Evolutionary conservation across 192 early-diverging fungal species (phyloP).

Genomic region (Coemansia umbellata): DNA sequence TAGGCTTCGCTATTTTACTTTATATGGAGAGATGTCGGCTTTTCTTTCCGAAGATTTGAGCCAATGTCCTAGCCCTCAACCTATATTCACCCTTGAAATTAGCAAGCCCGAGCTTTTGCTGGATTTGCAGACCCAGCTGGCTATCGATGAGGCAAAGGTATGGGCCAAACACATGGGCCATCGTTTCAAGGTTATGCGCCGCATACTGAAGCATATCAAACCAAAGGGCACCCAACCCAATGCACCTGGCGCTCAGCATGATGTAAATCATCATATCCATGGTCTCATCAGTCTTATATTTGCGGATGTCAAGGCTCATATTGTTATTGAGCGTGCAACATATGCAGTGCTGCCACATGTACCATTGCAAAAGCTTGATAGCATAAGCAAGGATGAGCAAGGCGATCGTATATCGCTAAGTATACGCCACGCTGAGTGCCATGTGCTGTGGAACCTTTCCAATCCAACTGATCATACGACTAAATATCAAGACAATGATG

Average conservation of each 20-base stretch:
- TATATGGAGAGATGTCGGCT: slow-evolving; percentile 49
- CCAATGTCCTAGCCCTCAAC: slow-evolving; percentile 37
- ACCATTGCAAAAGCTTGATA: background rate
- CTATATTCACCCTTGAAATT: slow-evolving; percentile 29
- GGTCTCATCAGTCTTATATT: slow-evolving; percentile 36
- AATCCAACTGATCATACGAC: background rate
- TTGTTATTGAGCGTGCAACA: slow-evolving; percentile 34
- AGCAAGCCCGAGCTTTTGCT: slow-evolving; percentile 35
- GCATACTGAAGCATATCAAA: background rate
- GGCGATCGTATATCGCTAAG: slow-evolving; percentile 15
- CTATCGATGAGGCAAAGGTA: slow-evolving; percentile 27
- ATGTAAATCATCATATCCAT: slow-evolving; percentile 12
- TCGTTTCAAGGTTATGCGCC: slow-evolving; percentile 19
- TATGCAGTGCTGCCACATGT: slow-evolving; percentile 38
- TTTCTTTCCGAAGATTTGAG: slow-evolving; percentile 48
- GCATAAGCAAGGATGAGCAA: background rate
- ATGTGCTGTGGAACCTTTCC: slow-evolving; percentile 30
- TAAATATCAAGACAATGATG: background rate
- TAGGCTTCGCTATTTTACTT: slow-evolving; percentile 23
- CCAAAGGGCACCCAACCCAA: background rate
- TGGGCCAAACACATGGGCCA: slow-evolving; percentile 18
- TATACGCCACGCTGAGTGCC: slow-evolving; percentile 34
- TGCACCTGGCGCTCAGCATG: background rate
- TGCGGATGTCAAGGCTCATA: slow-evolving; percentile 36
- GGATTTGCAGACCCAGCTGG: slow-evolving; percentile 37